Evolutionary conservation across 495 filamentous ascomycete genomes (phyloP).

Genomic region (Penicillium daleae): DNA sequence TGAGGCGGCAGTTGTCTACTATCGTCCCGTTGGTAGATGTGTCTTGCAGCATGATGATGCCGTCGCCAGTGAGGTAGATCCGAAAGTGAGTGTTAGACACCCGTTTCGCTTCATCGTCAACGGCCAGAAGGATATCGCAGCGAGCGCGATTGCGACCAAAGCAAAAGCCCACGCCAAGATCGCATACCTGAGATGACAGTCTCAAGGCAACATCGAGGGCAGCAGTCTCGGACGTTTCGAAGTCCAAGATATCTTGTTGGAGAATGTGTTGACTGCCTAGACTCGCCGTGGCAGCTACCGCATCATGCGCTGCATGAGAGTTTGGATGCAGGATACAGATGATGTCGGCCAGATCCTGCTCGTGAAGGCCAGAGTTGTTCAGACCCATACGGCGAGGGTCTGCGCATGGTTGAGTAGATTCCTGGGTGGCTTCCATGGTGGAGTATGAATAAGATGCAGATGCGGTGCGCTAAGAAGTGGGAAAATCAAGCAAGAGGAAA

Average conservation of each 20-base stretch:
- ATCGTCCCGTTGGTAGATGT: conserved; percentile 90
- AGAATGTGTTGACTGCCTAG: conserved; percentile 62
- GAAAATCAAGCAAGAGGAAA: conserved; percentile 14
- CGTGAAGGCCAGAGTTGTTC: conserved; percentile 75
- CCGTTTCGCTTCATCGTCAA: conserved; percentile 56
- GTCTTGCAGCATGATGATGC: conserved; percentile 87
- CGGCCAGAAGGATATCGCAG: conserved; percentile 73
- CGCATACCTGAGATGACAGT: conserved; percentile 70
- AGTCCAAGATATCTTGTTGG: conserved; percentile 44
- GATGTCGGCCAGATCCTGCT: conserved; percentile 82
- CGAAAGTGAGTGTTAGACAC: conserved; percentile 92
- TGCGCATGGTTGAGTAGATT: conserved; percentile 77
- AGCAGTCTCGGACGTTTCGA: conserved; percentile 48
- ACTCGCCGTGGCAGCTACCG: conserved; percentile 56
- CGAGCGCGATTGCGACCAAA: conserved; percentile 76
- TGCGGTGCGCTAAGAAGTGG: conserved; percentile 21
- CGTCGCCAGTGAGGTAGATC: conserved; percentile 80
- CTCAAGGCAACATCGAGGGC: conserved; percentile 74
- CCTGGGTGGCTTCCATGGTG: conserved; percentile 59
- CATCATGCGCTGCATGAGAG: conserved; percentile 68
- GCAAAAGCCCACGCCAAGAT: conserved; percentile 69
- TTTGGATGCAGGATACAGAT: conserved; percentile 86
- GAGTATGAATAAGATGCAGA: conserved; percentile 8
- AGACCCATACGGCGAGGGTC: conserved; percentile 78
- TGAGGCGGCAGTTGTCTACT: conserved; percentile 71